A percentile compares a stretch with the other conserved stretches of the same genome.
Conservation (phyloP, 2,329 filamentous ascomycete genomes). For the Pezicula neosporulosa region DNA sequence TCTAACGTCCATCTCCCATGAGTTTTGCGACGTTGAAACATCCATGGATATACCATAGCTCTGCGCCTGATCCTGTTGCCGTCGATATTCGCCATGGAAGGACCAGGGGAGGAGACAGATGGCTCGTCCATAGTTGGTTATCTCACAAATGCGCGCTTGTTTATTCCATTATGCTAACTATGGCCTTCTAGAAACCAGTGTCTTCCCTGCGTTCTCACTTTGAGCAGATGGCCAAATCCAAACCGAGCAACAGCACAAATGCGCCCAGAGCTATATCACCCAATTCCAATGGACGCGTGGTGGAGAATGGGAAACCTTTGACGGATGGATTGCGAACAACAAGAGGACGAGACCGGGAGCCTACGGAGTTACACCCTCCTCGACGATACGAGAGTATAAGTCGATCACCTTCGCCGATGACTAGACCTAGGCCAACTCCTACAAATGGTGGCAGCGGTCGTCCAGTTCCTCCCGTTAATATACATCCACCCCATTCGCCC, state of each 20-base stretch:
- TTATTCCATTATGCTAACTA: conserved; percentile 5
- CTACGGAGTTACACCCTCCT: conserved; percentile 18
- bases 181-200: conserved; percentile 64
- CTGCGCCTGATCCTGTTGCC: conserved; percentile 7
- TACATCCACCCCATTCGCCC: conserved; percentile 70
- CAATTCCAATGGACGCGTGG: conserved; percentile 12
- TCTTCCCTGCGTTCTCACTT: conserved; percentile 79
- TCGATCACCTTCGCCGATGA: conserved; percentile 20
- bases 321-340: conserved; percentile 12
- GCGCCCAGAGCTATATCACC: conserved; percentile 21
- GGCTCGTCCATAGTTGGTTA: conserved; percentile 68
- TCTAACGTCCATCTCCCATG: not conserved
- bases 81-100: conserved; percentile 34
- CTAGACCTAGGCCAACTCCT: conserved; percentile 8
- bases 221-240: conserved; percentile 65
- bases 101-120: conserved; percentile 56
- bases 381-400: conserved; percentile 15
- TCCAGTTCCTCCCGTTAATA: conserved; percentile 55
- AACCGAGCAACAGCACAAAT: conserved; percentile 29
- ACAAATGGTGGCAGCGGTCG: conserved; percentile 4
- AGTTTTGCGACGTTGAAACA: not conserved
- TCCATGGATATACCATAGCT: conserved; percentile 16
- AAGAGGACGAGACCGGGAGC: conserved; percentile 22
- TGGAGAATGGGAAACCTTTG: conserved; percentile 11
- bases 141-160: not conserved